Base-by-base conservation (phyloP, 140 eudicot genomes). In the Bidens hawaiensis region DNA sequence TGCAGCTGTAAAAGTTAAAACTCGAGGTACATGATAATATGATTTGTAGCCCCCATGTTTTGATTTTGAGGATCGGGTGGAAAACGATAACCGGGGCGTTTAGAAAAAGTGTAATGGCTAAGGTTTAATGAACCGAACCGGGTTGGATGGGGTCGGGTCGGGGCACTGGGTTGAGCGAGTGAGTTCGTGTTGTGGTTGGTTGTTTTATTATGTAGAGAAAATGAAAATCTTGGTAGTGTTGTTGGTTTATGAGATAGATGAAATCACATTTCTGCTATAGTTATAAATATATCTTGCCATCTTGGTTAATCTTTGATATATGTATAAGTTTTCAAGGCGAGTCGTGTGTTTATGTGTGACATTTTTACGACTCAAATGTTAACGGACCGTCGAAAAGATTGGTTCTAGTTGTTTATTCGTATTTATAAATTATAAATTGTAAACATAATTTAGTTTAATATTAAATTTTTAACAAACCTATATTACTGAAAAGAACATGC, bases 1-100 rank as follows among this genome's bases (percentile, higher is more conserved):
- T 88, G 69, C 99, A 94, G 64, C 94, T 94, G 28, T 94, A 64
- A 63, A 70, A 23, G 51, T 28, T 64, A n/a, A 19, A 42, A 9
- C n/a, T 18, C 30, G 4, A 31, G 68, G 60, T 45, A 40, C 42
- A 58, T 6, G 38, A 17, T 31, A 28, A 40, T 28, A 58, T 6
- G 38, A 17, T 31, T 4, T 50, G 26, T 49, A 34, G 64, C 47
- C 47, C 34, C 47, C 34, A 23, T n/a, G 14, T 38, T 16, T 45
- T 16, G 50, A 45, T 45, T 45, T 45, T 45, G 23, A 45, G 21
- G 50, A n/a, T 4, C 5, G 21, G n/a, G 23, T 24, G 40, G 12
- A n/a, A 18, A 48, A 28, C 14, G 30, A 60, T 48, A 9, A 19
- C 6, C 69, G 30, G 45, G 59, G n/a, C n/a, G n/a, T n/a, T n/a